Percentiles rank a stretch among this genome's conserved stretches.
Conservation (phyloP, 2,329 filamentous ascomycete species). For the Clonostachys sp. region DNA sequence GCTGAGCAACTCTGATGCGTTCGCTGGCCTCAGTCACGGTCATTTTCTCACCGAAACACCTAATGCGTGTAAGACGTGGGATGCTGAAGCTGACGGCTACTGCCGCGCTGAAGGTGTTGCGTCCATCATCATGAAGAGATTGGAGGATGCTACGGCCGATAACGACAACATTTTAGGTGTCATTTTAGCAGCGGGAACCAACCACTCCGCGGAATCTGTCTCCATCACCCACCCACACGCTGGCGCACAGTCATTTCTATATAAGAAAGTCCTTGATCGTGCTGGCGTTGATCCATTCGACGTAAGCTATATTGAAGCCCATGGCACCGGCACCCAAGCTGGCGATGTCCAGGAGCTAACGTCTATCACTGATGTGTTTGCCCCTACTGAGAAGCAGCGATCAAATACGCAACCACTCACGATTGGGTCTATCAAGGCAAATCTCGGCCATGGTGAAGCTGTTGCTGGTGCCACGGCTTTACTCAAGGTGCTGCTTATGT, state of each 20-base stretch:
- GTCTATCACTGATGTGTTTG: conserved; percentile 17
- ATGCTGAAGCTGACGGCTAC: conserved; percentile 40
- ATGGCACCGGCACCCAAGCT: conserved; percentile 35
- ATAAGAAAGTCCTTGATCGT: conserved; percentile 22
- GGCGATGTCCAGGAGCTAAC: conserved; percentile 41
- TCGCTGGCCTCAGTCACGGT: conserved; percentile 12
- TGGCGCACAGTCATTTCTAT: neutral
- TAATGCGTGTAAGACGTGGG: conserved; percentile 25
- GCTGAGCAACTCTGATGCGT: conserved; percentile 19
- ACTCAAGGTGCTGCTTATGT: conserved; percentile 4
- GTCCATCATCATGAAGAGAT: conserved; percentile 38
- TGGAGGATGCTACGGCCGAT: conserved; percentile 38
- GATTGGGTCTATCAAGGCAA: conserved; percentile 43
- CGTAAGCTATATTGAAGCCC: conserved; percentile 20
- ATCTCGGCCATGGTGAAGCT: conserved; percentile 22
- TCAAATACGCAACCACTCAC: conserved; percentile 7
- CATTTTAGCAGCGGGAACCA: conserved; percentile 30
- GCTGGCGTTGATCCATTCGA: conserved; percentile 14
- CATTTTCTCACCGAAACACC: conserved; percentile 15
- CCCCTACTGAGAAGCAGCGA: neutral
- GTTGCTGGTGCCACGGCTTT: conserved; percentile 9
- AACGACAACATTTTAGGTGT: conserved; percentile 37
- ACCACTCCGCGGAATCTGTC: conserved; percentile 34
- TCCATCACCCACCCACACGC: conserved; percentile 23
- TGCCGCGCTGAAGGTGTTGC: conserved; percentile 43